Conservation (phyloP, 2,329 filamentous ascomycete genomes). For the Chalaropsis ovoidea region DNA sequence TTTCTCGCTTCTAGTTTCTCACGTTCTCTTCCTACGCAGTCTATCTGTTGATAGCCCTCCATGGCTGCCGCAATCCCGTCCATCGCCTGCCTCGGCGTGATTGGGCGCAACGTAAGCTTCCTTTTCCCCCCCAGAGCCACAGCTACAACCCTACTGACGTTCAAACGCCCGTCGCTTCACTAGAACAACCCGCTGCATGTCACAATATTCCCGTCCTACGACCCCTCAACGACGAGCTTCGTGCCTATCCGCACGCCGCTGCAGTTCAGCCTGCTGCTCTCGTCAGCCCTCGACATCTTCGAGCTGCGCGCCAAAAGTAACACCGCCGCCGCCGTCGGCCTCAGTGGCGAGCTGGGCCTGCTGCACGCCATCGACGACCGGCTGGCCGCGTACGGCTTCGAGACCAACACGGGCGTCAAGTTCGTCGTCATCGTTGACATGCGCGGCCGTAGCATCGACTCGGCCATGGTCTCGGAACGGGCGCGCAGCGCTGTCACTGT, state of each 20-base stretch:
- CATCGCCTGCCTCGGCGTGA: slow-evolving; percentile 86
- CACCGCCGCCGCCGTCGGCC: slow-evolving; percentile 44
- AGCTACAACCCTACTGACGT: slow-evolving; percentile 15
- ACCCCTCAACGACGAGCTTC: slow-evolving; percentile 43
- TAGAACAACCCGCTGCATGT: slow-evolving; percentile 96
- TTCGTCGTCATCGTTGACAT: slow-evolving; percentile 87
- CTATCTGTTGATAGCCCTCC: slow-evolving; percentile 23
- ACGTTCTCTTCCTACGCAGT: not conserved
- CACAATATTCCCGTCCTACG: slow-evolving; percentile 71
- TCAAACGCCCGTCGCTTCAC: slow-evolving; percentile 19
- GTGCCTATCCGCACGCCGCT: slow-evolving; percentile 59
- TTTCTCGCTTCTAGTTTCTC: not conserved
- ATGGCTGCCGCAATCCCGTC: slow-evolving; percentile 60
- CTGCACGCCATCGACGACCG: slow-evolving; percentile 90
- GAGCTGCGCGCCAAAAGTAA: slow-evolving; percentile 69
- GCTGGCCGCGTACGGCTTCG: slow-evolving; percentile 85
- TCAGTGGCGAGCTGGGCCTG: slow-evolving; percentile 78
- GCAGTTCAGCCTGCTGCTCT: slow-evolving; percentile 85
- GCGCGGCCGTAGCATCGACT: slow-evolving; percentile 54
- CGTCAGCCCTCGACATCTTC: slow-evolving; percentile 87
- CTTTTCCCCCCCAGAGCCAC: not conserved
- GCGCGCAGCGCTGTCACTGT: slow-evolving; percentile 38
- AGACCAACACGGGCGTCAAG: slow-evolving; percentile 90
- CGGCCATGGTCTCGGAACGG: slow-evolving; percentile 26
- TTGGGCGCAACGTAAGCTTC: slow-evolving; percentile 71